phyloP scores from a whole-genome alignment of 345 rosid genomes.

The Hevea brasiliensis region DNA sequence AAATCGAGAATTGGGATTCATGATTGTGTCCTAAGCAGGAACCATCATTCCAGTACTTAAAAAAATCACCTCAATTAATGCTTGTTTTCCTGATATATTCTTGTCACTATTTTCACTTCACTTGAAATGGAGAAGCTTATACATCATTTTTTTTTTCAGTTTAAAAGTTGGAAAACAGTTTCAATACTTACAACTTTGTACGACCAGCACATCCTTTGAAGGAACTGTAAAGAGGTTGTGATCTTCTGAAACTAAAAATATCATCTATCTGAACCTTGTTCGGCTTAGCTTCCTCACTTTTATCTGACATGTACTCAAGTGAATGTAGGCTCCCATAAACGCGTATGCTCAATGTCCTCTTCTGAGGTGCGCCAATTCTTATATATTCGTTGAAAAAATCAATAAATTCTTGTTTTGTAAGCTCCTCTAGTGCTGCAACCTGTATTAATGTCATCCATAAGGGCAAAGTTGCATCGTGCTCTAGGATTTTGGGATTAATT shows the following conservation, averaged over 20 bases:
- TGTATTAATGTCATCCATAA: constrained; percentile 28
- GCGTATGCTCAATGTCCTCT: constrained; percentile 57
- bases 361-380: constrained; percentile 61
- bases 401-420: constrained; percentile 64
- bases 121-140: neutral
- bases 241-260: constrained; percentile 69
- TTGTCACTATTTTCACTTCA: neutral
- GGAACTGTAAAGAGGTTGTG: constrained; percentile 77
- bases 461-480: neutral
- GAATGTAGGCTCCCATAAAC: constrained; percentile 65
- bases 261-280: constrained; percentile 47
- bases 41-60: too few relatives aligned
- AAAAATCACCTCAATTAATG: too few relatives aligned
- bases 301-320: constrained; percentile 45
- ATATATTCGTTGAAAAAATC: constrained; percentile 70
- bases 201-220: constrained; percentile 58
- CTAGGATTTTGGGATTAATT: neutral
- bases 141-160: neutral
- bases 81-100: neutral
- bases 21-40: too few relatives aligned
- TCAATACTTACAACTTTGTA: constrained; percentile 36
- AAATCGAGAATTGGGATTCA: too few relatives aligned
- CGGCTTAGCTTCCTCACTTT: constrained; percentile 29
- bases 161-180: neutral
- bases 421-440: constrained; percentile 67